Evolutionary conservation across 192 early-diverging fungal genomes (phyloP).

Genomic region (Coemansia sp.): DNA sequence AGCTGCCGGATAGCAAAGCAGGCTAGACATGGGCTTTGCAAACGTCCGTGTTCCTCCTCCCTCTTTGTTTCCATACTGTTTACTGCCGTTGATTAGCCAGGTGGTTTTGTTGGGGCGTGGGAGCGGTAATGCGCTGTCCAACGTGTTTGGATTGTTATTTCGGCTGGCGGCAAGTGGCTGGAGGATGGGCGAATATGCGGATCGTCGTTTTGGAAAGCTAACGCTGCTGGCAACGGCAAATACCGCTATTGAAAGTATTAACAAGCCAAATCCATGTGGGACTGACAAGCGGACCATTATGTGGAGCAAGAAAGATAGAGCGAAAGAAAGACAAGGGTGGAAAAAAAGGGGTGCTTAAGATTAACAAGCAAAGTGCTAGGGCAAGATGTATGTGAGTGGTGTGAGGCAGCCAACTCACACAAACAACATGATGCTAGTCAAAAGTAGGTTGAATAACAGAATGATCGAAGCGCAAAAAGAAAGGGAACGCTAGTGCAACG

Average conservation of each 20-base stretch:
- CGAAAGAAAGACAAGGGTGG: neutral
- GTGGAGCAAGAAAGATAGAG: neutral
- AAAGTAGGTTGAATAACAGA: too few relatives aligned
- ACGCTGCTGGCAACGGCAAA: conserved; percentile 34
- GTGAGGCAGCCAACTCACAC: too few relatives aligned
- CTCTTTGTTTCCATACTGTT: neutral
- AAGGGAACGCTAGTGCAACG: too few relatives aligned
- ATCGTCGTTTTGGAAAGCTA: conserved; percentile 16
- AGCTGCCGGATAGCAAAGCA: conserved; percentile 7
- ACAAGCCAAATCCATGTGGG: conserved; percentile 15
- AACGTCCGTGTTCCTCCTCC: neutral
- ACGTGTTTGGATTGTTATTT: conserved; percentile 10
- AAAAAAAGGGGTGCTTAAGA: neutral
- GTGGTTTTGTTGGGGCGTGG: conserved; percentile 5
- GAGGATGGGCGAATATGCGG: neutral
- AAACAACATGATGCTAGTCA: too few relatives aligned
- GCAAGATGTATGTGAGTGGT: too few relatives aligned
- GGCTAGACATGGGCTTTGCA: conserved; percentile 19
- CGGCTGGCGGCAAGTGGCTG: conserved; percentile 1
- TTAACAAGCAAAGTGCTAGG: too few relatives aligned
- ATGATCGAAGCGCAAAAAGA: neutral
- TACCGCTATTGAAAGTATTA: conserved; percentile 34
- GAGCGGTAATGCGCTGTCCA: conserved; percentile 3
- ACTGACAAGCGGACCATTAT: conserved; percentile 27
- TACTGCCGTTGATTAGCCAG: conserved; percentile 2